phyloP scores from a whole-genome alignment of 805 yeast species.

The Yamadazyma insecticola region DNA sequence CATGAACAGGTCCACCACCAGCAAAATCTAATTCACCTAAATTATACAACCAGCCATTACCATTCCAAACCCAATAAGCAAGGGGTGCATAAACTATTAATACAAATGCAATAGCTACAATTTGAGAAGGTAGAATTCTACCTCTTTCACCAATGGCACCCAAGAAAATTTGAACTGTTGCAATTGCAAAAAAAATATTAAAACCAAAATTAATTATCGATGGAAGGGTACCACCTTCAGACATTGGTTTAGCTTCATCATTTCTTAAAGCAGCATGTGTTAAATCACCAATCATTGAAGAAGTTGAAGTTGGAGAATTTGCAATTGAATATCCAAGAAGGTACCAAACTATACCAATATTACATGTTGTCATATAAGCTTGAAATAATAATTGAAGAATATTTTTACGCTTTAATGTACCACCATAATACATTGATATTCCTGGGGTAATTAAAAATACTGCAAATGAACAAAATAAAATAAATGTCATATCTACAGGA shows the following conservation, averaged over 20 bases:
- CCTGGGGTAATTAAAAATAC: conserved; percentile 47
- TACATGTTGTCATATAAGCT: conserved; percentile 37
- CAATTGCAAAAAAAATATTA: conserved; percentile 44
- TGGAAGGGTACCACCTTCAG: conserved; percentile 46
- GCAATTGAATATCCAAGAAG: conserved; percentile 44
- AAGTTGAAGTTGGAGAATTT: conserved; percentile 27
- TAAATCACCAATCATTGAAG: conserved; percentile 31
- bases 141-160: conserved; percentile 43
- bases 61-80: conserved; percentile 46
- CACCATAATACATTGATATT: conserved; percentile 44
- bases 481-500: conserved; percentile 47
- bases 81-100: conserved; percentile 43
- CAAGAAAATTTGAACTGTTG: conserved; percentile 45
- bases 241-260: conserved; percentile 34
- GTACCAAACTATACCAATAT: conserved; percentile 39
- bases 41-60: conserved; percentile 40
- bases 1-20: conserved; percentile 49
- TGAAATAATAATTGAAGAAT: conserved; percentile 42
- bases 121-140: conserved; percentile 35
- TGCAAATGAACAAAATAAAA: conserved; percentile 42
- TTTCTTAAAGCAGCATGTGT: conserved; percentile 34
- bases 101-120: conserved; percentile 37
- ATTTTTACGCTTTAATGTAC: conserved; percentile 37
- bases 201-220: conserved; percentile 42
- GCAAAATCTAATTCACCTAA: conserved; percentile 46